phyloP scores from a whole-genome alignment of 2,329 filamentous ascomycete species.

The Cadophora sp. region DNA sequence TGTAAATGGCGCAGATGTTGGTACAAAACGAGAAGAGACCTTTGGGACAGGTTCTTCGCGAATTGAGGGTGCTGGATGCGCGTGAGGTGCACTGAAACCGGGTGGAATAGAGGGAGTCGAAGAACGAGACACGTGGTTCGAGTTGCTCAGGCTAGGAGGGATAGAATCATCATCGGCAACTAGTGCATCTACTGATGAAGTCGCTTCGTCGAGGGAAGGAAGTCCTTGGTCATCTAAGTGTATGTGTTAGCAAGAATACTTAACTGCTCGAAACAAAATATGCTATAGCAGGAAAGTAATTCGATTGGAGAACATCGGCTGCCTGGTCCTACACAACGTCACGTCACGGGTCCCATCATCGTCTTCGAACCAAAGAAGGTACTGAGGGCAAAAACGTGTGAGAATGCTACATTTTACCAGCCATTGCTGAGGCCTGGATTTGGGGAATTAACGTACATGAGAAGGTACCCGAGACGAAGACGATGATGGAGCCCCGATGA shows the following conservation, averaged over 20 bases:
- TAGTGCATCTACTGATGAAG: conserved; percentile 70
- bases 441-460: conserved; percentile 69
- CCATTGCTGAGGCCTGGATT: conserved; percentile 48
- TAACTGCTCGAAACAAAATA: background rate
- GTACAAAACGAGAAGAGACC: conserved; percentile 36
- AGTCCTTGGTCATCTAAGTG: conserved; percentile 66
- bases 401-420: conserved; percentile 59
- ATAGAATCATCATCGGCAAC: conserved; percentile 60
- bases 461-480: conserved; percentile 62
- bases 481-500: conserved; percentile 70
- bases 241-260: conserved; percentile 35
- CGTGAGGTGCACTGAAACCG: conserved; percentile 49
- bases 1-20: conserved; percentile 43
- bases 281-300: conserved; percentile 40
- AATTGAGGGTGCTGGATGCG: conserved; percentile 47
- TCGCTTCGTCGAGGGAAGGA: conserved; percentile 65
- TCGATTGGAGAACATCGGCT: conserved; percentile 49
- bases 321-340: conserved; percentile 44
- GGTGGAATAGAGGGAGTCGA: conserved; percentile 54
- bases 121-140: conserved; percentile 40
- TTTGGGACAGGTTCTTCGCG: conserved; percentile 40
- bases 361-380: conserved; percentile 56
- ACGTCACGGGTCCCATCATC: conserved; percentile 66
- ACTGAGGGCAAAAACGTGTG: conserved; percentile 49
- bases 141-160: conserved; percentile 28